phyloP scores from a whole-genome alignment of 2,329 filamentous ascomycete genomes.

The Helotiales sp. region DNA sequence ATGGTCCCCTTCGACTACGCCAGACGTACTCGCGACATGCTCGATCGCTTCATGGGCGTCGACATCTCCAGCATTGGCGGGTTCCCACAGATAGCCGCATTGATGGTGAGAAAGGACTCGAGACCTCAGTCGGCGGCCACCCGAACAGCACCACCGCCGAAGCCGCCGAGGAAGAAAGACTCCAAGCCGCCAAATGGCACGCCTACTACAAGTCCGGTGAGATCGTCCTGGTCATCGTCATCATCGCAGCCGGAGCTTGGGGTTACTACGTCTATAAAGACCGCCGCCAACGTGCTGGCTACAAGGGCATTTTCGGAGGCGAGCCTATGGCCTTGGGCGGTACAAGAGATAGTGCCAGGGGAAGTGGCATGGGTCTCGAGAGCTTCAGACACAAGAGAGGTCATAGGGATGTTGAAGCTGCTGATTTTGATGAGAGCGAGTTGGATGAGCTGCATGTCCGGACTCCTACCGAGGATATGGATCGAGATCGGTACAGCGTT shows the following conservation, averaged over 20 bases:
- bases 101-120: constrained; percentile 70
- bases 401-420: constrained; percentile 63
- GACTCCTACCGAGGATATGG: constrained; percentile 43
- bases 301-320: constrained; percentile 50
- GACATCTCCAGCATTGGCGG: constrained; percentile 90
- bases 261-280: constrained; percentile 69
- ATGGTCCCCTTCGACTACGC: constrained; percentile 98
- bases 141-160: constrained; percentile 70
- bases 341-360: constrained; percentile 33
- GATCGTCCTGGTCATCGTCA: constrained; percentile 69
- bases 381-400: constrained; percentile 53
- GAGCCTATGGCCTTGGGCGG: constrained; percentile 41
- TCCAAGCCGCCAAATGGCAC: constrained; percentile 70
- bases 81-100: constrained; percentile 69
- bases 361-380: constrained; percentile 48
- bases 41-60: constrained; percentile 93
- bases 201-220: constrained; percentile 76
- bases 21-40: constrained; percentile 88
- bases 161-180: constrained; percentile 63
- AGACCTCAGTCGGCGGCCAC: constrained; percentile 70
- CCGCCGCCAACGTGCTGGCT: constrained; percentile 60
- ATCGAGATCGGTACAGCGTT: constrained; percentile 59
- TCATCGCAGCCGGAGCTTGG: constrained; percentile 66
- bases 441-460: constrained; percentile 61
- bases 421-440: constrained; percentile 69